phyloP scores from a whole-genome alignment of 495 filamentous ascomycete genomes.

The Aspergillus funiculosus region DNA sequence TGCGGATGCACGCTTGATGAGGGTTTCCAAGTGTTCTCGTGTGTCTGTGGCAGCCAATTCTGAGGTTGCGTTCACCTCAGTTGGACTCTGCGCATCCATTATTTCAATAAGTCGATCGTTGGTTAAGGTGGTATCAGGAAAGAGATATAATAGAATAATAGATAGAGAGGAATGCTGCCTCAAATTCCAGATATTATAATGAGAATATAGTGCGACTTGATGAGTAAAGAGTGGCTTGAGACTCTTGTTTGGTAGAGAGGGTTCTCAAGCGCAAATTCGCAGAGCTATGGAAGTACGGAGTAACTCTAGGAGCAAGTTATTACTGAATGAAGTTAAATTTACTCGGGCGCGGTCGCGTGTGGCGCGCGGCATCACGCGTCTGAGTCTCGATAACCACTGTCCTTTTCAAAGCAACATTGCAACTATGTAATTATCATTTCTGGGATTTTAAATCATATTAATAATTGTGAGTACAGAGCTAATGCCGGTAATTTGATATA shows the following conservation, averaged over 20 bases:
- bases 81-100: conserved; percentile 22
- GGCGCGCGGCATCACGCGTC: conserved; percentile 15
- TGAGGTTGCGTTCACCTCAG: conserved; percentile 4
- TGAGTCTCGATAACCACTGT: too few species aligned
- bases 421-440: too few species aligned
- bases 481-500: too few species aligned
- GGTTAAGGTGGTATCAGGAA: too few species aligned
- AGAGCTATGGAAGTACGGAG: neutral
- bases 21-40: conserved; percentile 32
- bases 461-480: neutral
- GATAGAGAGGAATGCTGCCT: too few species aligned
- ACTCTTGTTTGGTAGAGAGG: too few species aligned
- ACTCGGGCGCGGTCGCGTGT: conserved; percentile 3
- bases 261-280: too few species aligned
- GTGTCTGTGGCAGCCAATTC: conserved; percentile 15
- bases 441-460: too few species aligned
- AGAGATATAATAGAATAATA: too few species aligned
- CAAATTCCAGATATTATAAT: too few species aligned
- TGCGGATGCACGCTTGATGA: conserved; percentile 55
- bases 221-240: too few species aligned
- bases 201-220: neutral
- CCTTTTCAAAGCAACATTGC: too few species aligned
- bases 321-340: neutral
- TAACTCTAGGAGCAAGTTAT: neutral
- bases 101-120: neutral